phyloP scores from a whole-genome alignment of 2,329 filamentous ascomycete genomes.

The Neofusicoccum umdonicola region DNA sequence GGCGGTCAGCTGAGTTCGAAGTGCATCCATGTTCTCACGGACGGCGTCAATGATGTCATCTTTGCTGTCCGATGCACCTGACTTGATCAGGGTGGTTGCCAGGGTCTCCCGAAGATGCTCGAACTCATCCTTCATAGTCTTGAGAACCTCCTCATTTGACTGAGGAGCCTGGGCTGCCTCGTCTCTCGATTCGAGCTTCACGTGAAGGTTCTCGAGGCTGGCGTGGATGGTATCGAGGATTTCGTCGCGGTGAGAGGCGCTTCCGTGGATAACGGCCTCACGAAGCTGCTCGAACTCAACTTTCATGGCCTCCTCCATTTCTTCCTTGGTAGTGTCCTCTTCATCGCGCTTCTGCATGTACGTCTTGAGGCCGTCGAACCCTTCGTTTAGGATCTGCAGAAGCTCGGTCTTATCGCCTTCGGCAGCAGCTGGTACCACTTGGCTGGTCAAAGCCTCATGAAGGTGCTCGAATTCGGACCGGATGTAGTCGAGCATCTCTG shows the following conservation, averaged over 20 bases:
- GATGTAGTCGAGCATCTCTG: constrained; percentile 51
- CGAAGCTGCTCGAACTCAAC: constrained; percentile 80
- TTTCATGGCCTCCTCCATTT: constrained; percentile 68
- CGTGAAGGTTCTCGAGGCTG: constrained; percentile 48
- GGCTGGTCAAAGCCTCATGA: constrained; percentile 56
- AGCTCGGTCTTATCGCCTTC: constrained; percentile 38
- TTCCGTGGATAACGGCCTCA: constrained; percentile 66
- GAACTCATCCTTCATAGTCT: constrained; percentile 58
- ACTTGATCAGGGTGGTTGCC: constrained; percentile 50
- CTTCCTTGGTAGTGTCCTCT: constrained; percentile 41
- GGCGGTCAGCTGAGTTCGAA: constrained; percentile 37
- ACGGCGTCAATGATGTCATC: constrained; percentile 71
- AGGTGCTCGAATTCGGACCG: constrained; percentile 60
- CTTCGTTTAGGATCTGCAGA: constrained; percentile 37
- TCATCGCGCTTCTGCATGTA: constrained; percentile 38
- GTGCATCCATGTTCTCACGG: constrained; percentile 46
- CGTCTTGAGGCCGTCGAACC: constrained; percentile 42
- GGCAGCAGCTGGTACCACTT: constrained; percentile 30
- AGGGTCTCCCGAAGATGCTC: constrained; percentile 60
- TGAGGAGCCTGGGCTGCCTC: constrained; percentile 22
- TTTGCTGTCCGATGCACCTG: constrained; percentile 49
- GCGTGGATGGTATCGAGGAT: constrained; percentile 59
- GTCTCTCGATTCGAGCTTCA: constrained; percentile 39
- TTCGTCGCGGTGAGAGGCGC: constrained; percentile 58
- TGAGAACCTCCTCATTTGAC: constrained; percentile 46